Evolutionary conservation across 2,329 filamentous ascomycete genomes (phyloP).

Genomic region (Cladosporium oxysporum): DNA sequence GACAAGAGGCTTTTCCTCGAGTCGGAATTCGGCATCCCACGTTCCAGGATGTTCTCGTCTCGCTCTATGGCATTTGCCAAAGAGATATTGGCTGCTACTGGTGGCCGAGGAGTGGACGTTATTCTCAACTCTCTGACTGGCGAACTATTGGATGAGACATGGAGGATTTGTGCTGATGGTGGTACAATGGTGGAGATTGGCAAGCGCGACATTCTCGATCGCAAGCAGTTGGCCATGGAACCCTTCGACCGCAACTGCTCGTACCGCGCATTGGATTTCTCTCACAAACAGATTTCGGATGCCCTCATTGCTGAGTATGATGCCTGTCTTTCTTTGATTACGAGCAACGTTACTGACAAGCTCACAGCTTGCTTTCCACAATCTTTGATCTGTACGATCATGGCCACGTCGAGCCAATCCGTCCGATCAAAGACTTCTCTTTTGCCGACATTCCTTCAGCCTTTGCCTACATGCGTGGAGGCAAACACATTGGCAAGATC

Average conservation of each 20-base stretch:
- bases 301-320: neutral
- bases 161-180: slow-evolving; percentile 30
- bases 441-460: slow-evolving; percentile 8
- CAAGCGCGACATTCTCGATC: slow-evolving; percentile 25
- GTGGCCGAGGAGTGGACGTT: slow-evolving; percentile 21
- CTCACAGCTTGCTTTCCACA: neutral
- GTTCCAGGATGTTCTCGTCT: slow-evolving; percentile 30
- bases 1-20: slow-evolving; percentile 29
- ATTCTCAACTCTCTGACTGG: slow-evolving; percentile 22
- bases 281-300: neutral
- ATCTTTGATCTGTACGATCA: neutral
- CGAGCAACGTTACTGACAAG: neutral
- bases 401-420: neutral
- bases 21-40: slow-evolving; percentile 27
- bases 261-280: slow-evolving; percentile 23
- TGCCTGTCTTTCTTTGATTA: neutral
- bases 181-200: slow-evolving; percentile 36
- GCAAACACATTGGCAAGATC: slow-evolving; percentile 28
- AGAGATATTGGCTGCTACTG: slow-evolving; percentile 19
- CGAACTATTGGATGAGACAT: slow-evolving; percentile 21
- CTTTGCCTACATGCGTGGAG: slow-evolving; percentile 25
- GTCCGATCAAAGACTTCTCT: neutral
- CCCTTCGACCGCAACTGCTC: slow-evolving; percentile 23
- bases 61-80: slow-evolving; percentile 30
- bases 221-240: slow-evolving; percentile 24